Base-by-base conservation (phyloP, 805 yeast genomes). In the Myxozyma neglecta region DNA sequence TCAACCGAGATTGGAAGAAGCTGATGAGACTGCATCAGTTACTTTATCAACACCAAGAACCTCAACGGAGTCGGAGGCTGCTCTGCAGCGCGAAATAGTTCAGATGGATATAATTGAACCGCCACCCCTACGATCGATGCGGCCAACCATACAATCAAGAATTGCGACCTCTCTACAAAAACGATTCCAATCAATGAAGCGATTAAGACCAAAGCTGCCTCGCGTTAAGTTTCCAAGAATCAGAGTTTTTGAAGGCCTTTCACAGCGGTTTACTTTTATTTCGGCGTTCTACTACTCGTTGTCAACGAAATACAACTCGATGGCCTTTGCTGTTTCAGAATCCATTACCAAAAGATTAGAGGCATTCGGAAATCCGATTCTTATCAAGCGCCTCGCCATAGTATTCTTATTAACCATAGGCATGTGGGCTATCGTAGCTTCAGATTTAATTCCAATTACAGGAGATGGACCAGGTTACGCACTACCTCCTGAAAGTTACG, bases 361-460 rank as follows among this genome's bases (percentile, higher is more conserved):
- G 18, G 82, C 82, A 62, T 68, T 89, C n/a, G 97, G 97, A 4
- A 90, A 92, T 71, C 97, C 97, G 3, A 74, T 90, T 52, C 87
- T 93, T 34, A 84, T 92, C 34, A 87, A 88, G 68, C 78, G 98
- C 46, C 77, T 92, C 44, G 73, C 89, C 2, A 90, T 90, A 69
- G 88, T 93, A 10, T 69, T 85, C 1, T 71, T 86, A 52, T 82
- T 90, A 67, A 83, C 90, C n/a, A 61, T 76, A 0, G 69, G 86
- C 4, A 76, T 89, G 4, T 85, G 85, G 66, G 68, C 82, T 29
- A 78, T 89, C 1, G 80, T 90, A 7, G 73, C 82, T 40, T 80
- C 86, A 56, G 88, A 88, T 3, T 64, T 81, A 14, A 71, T 83
- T 57, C 83, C 88, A 1, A 24, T 60, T 11, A 56, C 49, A 11